Evolutionary conservation across 495 filamentous ascomycete species (phyloP).

Genomic region (Penicillium coprophilum): DNA sequence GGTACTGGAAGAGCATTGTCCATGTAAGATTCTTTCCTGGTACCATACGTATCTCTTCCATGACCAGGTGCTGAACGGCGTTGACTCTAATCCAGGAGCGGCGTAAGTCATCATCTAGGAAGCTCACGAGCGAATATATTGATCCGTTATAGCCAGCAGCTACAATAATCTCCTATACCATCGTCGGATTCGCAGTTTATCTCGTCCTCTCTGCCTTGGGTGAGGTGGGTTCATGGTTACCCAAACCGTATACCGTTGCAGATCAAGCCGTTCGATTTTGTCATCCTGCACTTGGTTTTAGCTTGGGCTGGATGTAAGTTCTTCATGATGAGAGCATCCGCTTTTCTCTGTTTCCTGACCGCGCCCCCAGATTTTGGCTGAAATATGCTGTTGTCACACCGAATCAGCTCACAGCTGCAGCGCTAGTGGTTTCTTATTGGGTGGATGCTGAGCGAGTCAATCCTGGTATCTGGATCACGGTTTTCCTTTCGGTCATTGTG

Average conservation of each 20-base stretch:
- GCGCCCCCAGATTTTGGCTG: constrained; percentile 44
- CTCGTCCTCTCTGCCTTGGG: constrained; percentile 62
- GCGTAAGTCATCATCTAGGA: constrained; percentile 24
- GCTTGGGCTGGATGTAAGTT: constrained; percentile 54
- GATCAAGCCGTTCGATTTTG: constrained; percentile 61
- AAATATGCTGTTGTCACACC: constrained; percentile 77
- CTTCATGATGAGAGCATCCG: background rate
- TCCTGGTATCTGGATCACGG: constrained; percentile 69
- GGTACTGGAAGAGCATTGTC: constrained; percentile 63
- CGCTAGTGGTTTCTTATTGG: constrained; percentile 73
- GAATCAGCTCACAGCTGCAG: constrained; percentile 74
- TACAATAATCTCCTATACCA: constrained; percentile 64
- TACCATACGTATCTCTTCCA: no score
- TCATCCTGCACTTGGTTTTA: constrained; percentile 63
- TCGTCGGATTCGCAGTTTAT: constrained; percentile 60
- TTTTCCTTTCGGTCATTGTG: constrained; percentile 64
- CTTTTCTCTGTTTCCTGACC: background rate
- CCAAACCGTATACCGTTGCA: constrained; percentile 55
- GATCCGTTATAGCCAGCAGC: constrained; percentile 42
- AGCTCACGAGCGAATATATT: background rate
- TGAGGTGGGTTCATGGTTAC: constrained; percentile 63
- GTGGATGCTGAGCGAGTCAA: constrained; percentile 56
- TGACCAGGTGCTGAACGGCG: no score
- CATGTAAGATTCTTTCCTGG: constrained; percentile 48
- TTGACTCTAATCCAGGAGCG: constrained; percentile 26